Evolutionary conservation across 2,329 filamentous ascomycete genomes (phyloP).

Genomic region (Thyridium curvatum): DNA sequence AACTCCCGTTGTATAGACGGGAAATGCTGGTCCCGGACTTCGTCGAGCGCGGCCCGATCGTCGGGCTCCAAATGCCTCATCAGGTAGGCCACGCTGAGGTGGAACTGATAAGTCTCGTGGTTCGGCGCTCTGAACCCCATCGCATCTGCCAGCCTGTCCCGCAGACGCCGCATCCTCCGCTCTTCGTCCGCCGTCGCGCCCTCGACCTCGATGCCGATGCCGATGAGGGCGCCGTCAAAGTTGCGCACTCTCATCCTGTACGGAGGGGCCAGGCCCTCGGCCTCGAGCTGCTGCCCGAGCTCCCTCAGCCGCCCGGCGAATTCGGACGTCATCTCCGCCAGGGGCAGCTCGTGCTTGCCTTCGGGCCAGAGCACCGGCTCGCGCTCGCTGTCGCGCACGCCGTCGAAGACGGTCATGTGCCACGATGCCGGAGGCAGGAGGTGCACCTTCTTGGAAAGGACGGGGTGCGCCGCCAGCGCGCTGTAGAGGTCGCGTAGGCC

Average conservation of each 20-base stretch:
- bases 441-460: conserved; percentile 9
- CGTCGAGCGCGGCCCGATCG: conserved; percentile 8
- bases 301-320: conserved; percentile 6
- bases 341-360: conserved; percentile 5
- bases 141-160: conserved; percentile 12
- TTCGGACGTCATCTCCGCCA: conserved; percentile 8
- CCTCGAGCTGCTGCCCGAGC: conserved; percentile 2
- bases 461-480: conserved; percentile 9
- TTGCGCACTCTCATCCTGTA: conserved; percentile 10
- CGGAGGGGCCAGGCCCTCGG: conserved; percentile 7
- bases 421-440: conserved; percentile 16
- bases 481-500: conserved; percentile 12
- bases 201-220: conserved; percentile 7
- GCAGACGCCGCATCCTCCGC: conserved; percentile 8
- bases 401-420: conserved; percentile 21
- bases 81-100: conserved; percentile 16
- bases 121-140: conserved; percentile 10
- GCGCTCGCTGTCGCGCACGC: conserved; percentile 15
- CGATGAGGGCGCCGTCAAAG: conserved; percentile 10
- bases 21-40: conserved; percentile 8
- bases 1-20: conserved; percentile 10
- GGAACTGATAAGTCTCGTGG: conserved; percentile 14
- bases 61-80: conserved; percentile 9
- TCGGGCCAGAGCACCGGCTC: conserved; percentile 14
- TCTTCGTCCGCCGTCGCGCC: conserved; percentile 4